phyloP scores from a whole-genome alignment of 192 early-diverging fungal species.

The Backusella psychrophila region DNA sequence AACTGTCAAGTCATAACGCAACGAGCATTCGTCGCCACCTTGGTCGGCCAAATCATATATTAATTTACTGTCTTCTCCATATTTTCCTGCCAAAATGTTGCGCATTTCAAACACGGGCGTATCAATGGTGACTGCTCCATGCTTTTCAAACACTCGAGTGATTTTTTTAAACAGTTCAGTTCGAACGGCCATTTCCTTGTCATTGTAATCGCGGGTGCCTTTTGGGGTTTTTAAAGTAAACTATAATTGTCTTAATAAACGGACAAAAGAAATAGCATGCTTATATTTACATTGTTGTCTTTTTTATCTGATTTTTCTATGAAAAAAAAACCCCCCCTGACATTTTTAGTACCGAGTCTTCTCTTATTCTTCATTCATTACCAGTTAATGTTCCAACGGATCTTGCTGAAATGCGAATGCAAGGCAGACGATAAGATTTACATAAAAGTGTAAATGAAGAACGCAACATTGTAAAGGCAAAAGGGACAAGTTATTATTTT shows the following conservation, averaged over 20 bases:
- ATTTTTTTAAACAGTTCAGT: slow-evolving; percentile 86
- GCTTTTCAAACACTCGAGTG: slow-evolving; percentile 81
- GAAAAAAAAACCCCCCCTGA: neutral
- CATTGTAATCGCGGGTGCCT: slow-evolving; percentile 30
- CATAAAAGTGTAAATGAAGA: neutral
- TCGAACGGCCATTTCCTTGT: slow-evolving; percentile 78
- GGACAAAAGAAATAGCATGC: neutral
- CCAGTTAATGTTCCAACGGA: neutral
- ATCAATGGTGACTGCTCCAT: slow-evolving; percentile 97
- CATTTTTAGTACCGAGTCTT: neutral
- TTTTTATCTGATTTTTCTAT: neutral
- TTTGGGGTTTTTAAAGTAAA: slow-evolving; percentile 20
- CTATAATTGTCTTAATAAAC: neutral
- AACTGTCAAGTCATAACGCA: slow-evolving; percentile 96
- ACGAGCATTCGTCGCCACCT: slow-evolving; percentile 91
- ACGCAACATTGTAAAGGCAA: neutral
- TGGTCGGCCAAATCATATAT: slow-evolving; percentile 98
- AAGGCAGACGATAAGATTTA: neutral
- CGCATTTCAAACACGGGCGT: slow-evolving; percentile 91
- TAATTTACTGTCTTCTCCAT: slow-evolving; percentile 96
- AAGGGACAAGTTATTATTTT: neutral
- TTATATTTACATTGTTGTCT: neutral
- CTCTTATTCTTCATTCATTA: neutral
- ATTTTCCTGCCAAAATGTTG: slow-evolving; percentile 94
- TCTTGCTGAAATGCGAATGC: neutral